Conservation (phyloP, 345 rosid species). For the Acer saccharum region DNA sequence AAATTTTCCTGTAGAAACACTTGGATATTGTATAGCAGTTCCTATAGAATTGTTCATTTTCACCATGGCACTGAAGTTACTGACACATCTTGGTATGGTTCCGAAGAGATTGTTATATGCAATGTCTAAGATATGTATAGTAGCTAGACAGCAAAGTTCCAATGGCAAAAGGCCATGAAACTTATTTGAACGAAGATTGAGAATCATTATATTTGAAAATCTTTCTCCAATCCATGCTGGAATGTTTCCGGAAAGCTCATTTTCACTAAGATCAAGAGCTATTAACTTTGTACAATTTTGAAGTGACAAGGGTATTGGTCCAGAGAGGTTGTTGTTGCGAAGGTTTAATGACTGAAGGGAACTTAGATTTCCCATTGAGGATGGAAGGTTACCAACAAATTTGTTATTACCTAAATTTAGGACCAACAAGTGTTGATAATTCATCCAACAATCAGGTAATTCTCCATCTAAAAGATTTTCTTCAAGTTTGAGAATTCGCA, state of each 20-base stretch:
- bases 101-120: constrained; percentile 10
- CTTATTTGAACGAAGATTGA: not conserved
- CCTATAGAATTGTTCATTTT: not conserved
- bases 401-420: not conserved
- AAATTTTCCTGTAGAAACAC: too few species aligned
- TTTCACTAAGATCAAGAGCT: not conserved
- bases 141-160: not conserved
- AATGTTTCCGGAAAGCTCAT: not conserved
- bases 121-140: not conserved
- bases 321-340: not conserved
- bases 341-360: not conserved
- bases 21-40: not conserved
- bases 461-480: constrained; percentile 22
- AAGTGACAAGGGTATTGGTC: not conserved
- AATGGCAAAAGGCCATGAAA: not conserved
- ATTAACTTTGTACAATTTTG: not conserved
- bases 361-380: not conserved
- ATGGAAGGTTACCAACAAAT: not conserved
- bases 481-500: constrained; percentile 21
- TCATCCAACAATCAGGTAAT: constrained; percentile 12
- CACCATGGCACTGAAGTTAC: constrained; percentile 18
- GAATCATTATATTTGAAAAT: not conserved
- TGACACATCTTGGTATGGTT: constrained; percentile 18
- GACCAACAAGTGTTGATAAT: not conserved
- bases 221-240: not conserved